Evolutionary conservation across 1,284 basidiomycete species (phyloP).

Genomic region (Sporisorium iseilematis-ciliati): DNA sequence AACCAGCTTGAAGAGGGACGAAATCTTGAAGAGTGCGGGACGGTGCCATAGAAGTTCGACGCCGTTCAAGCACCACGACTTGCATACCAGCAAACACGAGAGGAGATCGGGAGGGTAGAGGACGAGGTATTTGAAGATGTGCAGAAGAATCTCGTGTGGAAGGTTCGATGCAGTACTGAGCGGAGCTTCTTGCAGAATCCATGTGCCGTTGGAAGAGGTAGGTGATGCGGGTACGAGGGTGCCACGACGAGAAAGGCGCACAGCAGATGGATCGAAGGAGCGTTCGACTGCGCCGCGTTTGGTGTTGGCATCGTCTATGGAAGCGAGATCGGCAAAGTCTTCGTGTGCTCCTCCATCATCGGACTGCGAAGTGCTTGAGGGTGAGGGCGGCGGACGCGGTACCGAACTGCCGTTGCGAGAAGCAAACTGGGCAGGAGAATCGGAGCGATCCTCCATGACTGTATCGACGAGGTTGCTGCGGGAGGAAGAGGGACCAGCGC

Average conservation of each 20-base stretch:
- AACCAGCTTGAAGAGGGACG: constrained; percentile 77
- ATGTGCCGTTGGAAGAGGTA: constrained; percentile 44
- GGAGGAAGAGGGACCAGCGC: constrained; percentile 26
- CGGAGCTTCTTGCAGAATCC: constrained; percentile 33
- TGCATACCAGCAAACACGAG: constrained; percentile 77
- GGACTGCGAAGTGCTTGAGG: constrained; percentile 62
- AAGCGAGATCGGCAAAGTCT: constrained; percentile 56
- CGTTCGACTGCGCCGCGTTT: constrained; percentile 12
- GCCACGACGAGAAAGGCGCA: constrained; percentile 42
- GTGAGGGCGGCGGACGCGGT: constrained; percentile 60
- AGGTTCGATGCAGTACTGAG: constrained; percentile 70
- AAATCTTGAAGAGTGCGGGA: constrained; percentile 80
- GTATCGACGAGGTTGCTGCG: constrained; percentile 32
- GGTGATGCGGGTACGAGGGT: constrained; percentile 48
- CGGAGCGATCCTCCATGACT: constrained; percentile 42
- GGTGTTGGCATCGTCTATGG: constrained; percentile 34
- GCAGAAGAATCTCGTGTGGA: constrained; percentile 91
- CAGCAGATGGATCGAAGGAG: constrained; percentile 32
- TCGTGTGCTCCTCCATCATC: constrained; percentile 56
- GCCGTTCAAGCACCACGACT: constrained; percentile 93
- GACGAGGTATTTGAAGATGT: constrained; percentile 88
- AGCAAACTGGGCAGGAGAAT: constrained; percentile 37
- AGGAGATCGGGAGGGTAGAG: constrained; percentile 78
- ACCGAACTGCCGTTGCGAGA: constrained; percentile 9
- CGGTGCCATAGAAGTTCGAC: constrained; percentile 96